Evolutionary conservation across 179 eudicot genomes (phyloP).

Genomic region (Corrigiola litoralis): DNA sequence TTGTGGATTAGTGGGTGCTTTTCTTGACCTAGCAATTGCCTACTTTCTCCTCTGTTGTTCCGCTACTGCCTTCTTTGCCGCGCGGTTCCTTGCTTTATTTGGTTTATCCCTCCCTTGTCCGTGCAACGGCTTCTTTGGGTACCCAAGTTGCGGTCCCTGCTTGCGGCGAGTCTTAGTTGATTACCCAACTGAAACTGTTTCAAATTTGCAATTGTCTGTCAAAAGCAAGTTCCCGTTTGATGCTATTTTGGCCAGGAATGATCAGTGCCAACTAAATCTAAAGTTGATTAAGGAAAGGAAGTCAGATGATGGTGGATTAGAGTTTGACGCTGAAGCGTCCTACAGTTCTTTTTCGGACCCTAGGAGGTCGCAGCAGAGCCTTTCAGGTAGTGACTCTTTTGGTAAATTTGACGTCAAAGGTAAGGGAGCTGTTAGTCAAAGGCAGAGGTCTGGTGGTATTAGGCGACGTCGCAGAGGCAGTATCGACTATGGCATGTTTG

Average conservation of each 20-base stretch:
- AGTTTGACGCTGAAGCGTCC: constrained; percentile 63
- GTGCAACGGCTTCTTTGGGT: constrained; percentile 51
- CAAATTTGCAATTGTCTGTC: constrained; percentile 53
- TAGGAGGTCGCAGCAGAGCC: constrained; percentile 26
- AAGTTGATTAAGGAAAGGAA: constrained; percentile 30
- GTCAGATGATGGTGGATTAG: constrained; percentile 33
- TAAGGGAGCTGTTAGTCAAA: constrained; percentile 40
- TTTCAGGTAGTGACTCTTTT: constrained; percentile 26
- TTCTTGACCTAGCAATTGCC: constrained; percentile 71
- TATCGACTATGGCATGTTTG: constrained; percentile 31
- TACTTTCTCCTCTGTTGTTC: constrained; percentile 72
- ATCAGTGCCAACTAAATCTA: constrained; percentile 33
- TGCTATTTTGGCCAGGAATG: constrained; percentile 33
- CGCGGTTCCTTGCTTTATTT: constrained; percentile 55
- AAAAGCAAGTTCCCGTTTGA: constrained; percentile 62
- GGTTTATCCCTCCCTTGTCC: constrained; percentile 69
- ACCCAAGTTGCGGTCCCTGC: constrained; percentile 36
- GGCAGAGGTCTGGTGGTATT: constrained; percentile 40
- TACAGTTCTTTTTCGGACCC: constrained; percentile 54
- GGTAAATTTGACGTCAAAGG: constrained; percentile 53
- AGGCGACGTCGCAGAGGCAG: constrained; percentile 47
- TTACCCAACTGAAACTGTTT: constrained; percentile 50
- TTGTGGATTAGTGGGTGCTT: constrained; percentile 65
- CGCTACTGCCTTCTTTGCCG: constrained; percentile 38
- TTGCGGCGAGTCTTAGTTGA: constrained; percentile 47